Evolutionary conservation across 805 yeast species (phyloP), one percentile per base, ranked within the genome.

Genomic region (Saitoella complicata): DNA sequence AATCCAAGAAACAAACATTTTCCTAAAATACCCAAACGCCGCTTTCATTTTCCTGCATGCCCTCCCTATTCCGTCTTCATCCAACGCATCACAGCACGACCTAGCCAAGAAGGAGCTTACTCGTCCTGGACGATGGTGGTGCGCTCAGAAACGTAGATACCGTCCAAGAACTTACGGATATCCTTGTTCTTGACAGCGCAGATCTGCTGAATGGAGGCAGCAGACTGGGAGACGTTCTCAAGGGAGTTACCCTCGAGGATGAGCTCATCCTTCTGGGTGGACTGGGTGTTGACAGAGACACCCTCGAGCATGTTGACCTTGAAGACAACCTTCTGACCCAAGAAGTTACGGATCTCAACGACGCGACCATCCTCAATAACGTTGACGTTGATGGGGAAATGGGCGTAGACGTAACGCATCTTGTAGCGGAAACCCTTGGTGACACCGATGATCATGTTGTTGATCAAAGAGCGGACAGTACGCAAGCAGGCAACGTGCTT

Each of bases 321-420:
- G 80, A 97, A 84, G 57, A 87, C 94, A 72, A 85, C 78, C 81
- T 86, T 91, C 78, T 91, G 97, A 75, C 98, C 98, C 73, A 91
- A 80, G 81, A 84, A 91, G 78, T 91, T 91, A 84, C 97, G 87
- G 76, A 91, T 87, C 76, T 91, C 97, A 60, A 88, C 81, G 63
- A 63, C 76, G 54, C 74, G 70, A 49, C 88, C 88, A 62, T 75
- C 72, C 56, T 82, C 84, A 66, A 82, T 67, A 58, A 86, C 69
- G 76, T 87, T 88, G 59, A 91, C 95, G 73, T 91, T 91, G 73
- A 93, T 91, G 70, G 98, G 99, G 95, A 91, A 91, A 84, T 91
- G 98, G 80, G 98, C 99, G 68, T 88, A 93, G 55, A 91, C 98
- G 71, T 85, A 87, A 78, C 97, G 86, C 96, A 91, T 81, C 83